Conservation (phyloP, 768 basidiomycete genomes). For the Leccinum uliginosum region DNA sequence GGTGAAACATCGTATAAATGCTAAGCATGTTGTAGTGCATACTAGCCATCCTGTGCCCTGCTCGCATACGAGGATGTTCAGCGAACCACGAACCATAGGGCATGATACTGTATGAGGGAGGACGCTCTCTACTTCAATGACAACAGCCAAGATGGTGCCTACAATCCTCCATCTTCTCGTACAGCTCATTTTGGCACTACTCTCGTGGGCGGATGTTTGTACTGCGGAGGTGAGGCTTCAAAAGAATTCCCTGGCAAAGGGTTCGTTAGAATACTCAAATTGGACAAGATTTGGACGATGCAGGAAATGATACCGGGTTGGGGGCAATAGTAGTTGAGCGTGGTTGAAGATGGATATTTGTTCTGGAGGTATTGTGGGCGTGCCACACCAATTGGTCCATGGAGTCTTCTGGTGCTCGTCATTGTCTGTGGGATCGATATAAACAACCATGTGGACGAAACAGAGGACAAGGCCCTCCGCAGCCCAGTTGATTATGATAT, state of each 20-base stretch:
- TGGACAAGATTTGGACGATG: constrained; percentile 77
- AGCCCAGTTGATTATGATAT: constrained; percentile 87
- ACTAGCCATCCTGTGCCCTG: constrained; percentile 25
- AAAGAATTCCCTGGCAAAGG: constrained; percentile 42
- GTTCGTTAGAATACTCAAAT: constrained; percentile 40
- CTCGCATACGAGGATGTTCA: constrained; percentile 31
- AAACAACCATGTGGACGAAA: constrained; percentile 80
- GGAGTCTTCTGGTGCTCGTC: constrained; percentile 67
- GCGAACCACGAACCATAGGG: constrained; percentile 66
- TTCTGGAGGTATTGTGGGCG: constrained; percentile 53
- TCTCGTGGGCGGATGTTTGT: constrained; percentile 46
- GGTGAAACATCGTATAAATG: constrained; percentile 28
- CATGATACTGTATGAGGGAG: constrained; percentile 44
- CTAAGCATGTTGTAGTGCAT: constrained; percentile 20
- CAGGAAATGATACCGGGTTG: constrained; percentile 49
- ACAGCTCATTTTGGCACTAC: constrained; percentile 80
- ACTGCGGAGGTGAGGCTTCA: constrained; percentile 61
- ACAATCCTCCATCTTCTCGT: constrained; percentile 78
- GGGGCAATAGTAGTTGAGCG: constrained; percentile 50
- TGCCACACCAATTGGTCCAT: constrained; percentile 91
- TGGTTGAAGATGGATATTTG: constrained; percentile 58
- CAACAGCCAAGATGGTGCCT: constrained; percentile 56
- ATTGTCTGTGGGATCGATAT: constrained; percentile 65
- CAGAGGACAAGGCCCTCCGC: constrained; percentile 83
- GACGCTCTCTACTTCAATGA: constrained; percentile 74